Conservation (phyloP, 345 rosid species). For the Lumnitzera racemosa region DNA sequence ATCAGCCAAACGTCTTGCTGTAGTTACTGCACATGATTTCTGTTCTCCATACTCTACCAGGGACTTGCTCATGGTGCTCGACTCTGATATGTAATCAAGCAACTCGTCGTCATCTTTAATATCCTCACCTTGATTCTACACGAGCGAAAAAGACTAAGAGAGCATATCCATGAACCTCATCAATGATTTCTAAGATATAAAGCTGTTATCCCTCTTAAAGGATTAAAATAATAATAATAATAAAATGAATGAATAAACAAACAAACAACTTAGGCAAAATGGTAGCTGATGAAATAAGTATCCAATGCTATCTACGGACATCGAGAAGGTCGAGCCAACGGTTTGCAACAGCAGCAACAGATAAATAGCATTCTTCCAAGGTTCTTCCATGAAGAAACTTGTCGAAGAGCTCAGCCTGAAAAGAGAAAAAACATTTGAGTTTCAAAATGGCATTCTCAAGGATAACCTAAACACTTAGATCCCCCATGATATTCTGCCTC, state of each 20-base stretch:
- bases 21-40: slow-evolving; percentile 97
- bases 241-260: too few relatives aligned
- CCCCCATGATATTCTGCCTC: too few relatives aligned
- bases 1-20: slow-evolving; percentile 90
- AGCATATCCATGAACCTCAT: too few relatives aligned
- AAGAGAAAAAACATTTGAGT: slow-evolving; percentile 4
- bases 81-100: slow-evolving; percentile 93
- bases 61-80: slow-evolving; percentile 99
- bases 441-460: too few relatives aligned
- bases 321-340: slow-evolving; percentile 98
- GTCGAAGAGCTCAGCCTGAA: slow-evolving; percentile 92
- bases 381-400: slow-evolving; percentile 90
- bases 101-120: slow-evolving; percentile 77
- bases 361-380: slow-evolving; percentile 82
- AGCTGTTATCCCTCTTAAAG: neutral
- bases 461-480: too few relatives aligned
- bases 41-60: slow-evolving; percentile 90
- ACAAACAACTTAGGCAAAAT: neutral
- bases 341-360: slow-evolving; percentile 93
- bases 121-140: slow-evolving; percentile 86
- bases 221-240: neutral
- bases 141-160: slow-evolving; percentile 10
- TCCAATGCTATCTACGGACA: slow-evolving; percentile 30
- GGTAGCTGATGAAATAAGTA: neutral
- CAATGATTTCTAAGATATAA: too few relatives aligned